phyloP scores from a whole-genome alignment of 1,284 basidiomycete species.

The Ustilago cynodontis region DNA sequence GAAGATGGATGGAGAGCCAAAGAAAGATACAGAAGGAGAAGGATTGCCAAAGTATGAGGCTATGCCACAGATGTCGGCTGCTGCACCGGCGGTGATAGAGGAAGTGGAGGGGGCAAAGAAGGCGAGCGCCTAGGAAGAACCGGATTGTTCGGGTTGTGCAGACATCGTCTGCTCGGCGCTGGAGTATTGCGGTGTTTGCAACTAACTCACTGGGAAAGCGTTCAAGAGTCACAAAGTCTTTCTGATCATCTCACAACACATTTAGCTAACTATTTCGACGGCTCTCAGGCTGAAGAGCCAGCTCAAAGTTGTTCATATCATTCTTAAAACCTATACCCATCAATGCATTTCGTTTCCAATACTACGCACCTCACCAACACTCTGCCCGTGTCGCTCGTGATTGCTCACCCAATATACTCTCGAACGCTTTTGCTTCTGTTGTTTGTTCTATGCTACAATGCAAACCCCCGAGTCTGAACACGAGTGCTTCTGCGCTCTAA shows the following conservation, averaged over 20 bases:
- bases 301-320: not conserved
- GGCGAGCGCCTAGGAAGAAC: not conserved
- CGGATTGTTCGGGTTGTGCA: not conserved
- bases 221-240: not conserved
- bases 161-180: not conserved
- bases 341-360: not conserved
- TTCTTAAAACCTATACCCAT: slow-evolving; percentile 3
- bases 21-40: not conserved
- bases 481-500: no score
- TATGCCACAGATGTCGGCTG: slow-evolving; percentile 36
- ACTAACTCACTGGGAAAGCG: not conserved
- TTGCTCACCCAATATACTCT: no score
- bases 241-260: no score
- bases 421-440: no score
- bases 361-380: not conserved
- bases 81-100: not conserved
- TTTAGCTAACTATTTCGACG: not conserved
- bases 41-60: slow-evolving; percentile 32
- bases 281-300: not conserved
- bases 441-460: no score
- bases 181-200: not conserved
- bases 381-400: no score
- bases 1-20: slow-evolving; percentile 3
- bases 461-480: not conserved
- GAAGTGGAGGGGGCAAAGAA: not conserved